Evolutionary conservation across 345 rosid species (phyloP).

Genomic region (Nephelium lappaceum): DNA sequence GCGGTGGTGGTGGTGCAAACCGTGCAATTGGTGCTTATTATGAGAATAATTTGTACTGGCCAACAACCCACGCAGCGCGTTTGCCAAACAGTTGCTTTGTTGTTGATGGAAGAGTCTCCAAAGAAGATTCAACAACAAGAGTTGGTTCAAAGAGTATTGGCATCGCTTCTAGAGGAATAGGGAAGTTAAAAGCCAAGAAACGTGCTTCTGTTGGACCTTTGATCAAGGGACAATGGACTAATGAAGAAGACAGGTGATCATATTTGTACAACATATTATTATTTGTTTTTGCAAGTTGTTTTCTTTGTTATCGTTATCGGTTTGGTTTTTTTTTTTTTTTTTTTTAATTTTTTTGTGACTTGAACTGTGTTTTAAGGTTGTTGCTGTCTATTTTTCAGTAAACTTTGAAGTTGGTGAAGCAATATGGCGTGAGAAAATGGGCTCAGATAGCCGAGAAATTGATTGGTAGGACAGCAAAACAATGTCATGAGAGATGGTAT

Average conservation of each 20-base stretch:
- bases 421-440: constrained; percentile 88
- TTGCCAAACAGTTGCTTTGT: constrained; percentile 20
- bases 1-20: neutral
- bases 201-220: constrained; percentile 38
- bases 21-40: constrained; percentile 18
- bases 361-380: neutral
- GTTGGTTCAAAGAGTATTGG: constrained; percentile 20
- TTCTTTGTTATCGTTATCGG: too few species aligned
- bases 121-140: constrained; percentile 8
- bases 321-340: neutral
- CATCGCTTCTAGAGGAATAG: neutral
- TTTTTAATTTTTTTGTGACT: neutral
- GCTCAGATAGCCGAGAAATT: constrained; percentile 77
- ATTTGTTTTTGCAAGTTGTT: too few species aligned
- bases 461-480: constrained; percentile 91
- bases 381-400: constrained; percentile 39
- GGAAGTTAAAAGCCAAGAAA: constrained; percentile 40
- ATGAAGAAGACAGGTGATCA: constrained; percentile 81
- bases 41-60: constrained; percentile 20
- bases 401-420: constrained; percentile 77
- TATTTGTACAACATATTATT: too few species aligned
- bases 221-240: constrained; percentile 98
- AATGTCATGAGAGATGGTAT: constrained; percentile 98
- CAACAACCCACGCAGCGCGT: constrained; percentile 32
- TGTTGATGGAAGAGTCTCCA: constrained; percentile 18